Percentiles rank a stretch among this genome's conserved stretches.
These are phyloP conservation scores for Schwanniomyces yamadae DNA, from an alignment of 805 yeast species.

Conservation along the genomic window DNA sequence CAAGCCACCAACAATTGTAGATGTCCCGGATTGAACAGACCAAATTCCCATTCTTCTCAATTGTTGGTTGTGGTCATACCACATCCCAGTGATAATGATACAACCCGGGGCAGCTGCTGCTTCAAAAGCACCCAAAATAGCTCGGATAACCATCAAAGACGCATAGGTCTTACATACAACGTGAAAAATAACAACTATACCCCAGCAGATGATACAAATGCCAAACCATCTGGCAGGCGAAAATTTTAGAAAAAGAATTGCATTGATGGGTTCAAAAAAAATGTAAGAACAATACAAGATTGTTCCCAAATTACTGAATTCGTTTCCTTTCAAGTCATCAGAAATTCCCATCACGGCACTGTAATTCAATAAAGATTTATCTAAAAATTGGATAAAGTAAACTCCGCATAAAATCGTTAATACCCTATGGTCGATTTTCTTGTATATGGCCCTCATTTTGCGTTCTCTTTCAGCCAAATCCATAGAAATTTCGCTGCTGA, in stretches of 20 bases:
- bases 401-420: conserved; percentile 51
- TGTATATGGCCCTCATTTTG: conserved; percentile 8
- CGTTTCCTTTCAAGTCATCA: conserved; percentile 43
- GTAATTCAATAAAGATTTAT: conserved; percentile 57
- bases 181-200: conserved; percentile 49
- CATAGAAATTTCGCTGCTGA: neutral
- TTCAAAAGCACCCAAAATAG: conserved; percentile 55
- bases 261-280: conserved; percentile 50
- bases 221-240: conserved; percentile 56
- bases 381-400: conserved; percentile 58
- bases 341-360: conserved; percentile 68
- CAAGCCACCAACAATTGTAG: conserved; percentile 49
- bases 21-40: conserved; percentile 59
- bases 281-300: conserved; percentile 55
- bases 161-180: conserved; percentile 54
- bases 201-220: conserved; percentile 51
- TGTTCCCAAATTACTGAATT: conserved; percentile 53
- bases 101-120: conserved; percentile 56
- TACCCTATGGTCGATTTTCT: conserved; percentile 48
- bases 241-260: conserved; percentile 42
- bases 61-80: conserved; percentile 55
- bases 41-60: conserved; percentile 52
- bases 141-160: conserved; percentile 53
- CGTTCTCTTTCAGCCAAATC: conserved; percentile 2
- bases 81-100: conserved; percentile 60